phyloP scores from a whole-genome alignment of 148 eudicot genomes.

The Rhododendron griersonianum region DNA sequence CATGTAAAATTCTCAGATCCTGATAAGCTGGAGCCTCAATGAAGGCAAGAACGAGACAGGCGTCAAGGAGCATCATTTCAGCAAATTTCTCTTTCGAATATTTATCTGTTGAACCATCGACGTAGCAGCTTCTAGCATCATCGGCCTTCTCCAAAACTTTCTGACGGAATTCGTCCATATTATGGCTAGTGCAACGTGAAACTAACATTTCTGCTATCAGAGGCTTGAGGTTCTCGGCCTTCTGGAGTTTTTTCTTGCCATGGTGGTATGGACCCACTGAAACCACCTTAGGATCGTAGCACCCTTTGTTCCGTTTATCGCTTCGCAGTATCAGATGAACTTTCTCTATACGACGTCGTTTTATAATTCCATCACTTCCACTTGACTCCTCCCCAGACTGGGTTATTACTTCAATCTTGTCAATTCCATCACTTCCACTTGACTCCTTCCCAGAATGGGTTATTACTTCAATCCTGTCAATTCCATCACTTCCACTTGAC shows the following conservation, averaged over 20 bases:
- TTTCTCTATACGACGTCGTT: not conserved
- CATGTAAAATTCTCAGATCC: no score
- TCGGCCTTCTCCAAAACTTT: not conserved
- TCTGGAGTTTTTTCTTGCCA: not conserved
- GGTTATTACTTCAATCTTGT: no score
- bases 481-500: not conserved
- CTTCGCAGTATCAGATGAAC: not conserved
- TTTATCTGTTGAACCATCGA: not conserved
- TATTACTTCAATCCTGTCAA: no score
- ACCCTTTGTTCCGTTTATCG: not conserved
- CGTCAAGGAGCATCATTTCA: not conserved
- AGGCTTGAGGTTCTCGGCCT: not conserved
- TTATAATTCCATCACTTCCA: not conserved
- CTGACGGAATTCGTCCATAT: not conserved
- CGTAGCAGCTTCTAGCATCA: not conserved
- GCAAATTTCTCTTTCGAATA: not conserved
- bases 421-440: not conserved
- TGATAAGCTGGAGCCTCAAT: not conserved
- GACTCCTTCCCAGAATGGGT: not conserved
- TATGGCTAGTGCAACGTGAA: not conserved
- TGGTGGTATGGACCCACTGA: not conserved
- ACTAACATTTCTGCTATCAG: not conserved
- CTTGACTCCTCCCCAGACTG: not conserved
- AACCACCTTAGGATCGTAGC: not conserved
- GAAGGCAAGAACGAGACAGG: not conserved